Conservation (phyloP, 768 basidiomycete species). For the Cyathus striatus region DNA sequence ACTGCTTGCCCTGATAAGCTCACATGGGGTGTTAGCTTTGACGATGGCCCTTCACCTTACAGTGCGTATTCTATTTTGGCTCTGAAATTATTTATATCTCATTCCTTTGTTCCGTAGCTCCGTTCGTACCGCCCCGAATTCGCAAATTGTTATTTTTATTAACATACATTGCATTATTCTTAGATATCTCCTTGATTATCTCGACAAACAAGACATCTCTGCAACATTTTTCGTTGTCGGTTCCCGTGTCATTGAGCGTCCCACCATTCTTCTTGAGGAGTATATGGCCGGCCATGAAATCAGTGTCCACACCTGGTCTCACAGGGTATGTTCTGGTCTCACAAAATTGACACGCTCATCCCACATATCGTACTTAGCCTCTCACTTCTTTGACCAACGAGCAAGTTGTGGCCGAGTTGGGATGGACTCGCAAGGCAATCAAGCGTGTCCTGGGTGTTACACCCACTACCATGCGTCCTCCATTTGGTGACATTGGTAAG, state of each 20-base stretch:
- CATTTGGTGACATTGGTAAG: constrained; percentile 74
- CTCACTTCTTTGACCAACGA: constrained; percentile 70
- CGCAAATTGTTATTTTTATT: constrained; percentile 2
- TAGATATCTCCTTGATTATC: constrained; percentile 68
- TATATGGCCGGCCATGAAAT: constrained; percentile 81
- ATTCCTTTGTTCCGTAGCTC: constrained; percentile 28
- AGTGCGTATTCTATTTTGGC: constrained; percentile 41
- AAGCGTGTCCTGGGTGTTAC: constrained; percentile 70
- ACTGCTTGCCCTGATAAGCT: constrained; percentile 59
- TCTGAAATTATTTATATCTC: constrained; percentile 1
- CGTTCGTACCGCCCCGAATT: constrained; percentile 28
- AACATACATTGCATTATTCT: constrained; percentile 4
- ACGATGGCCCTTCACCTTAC: constrained; percentile 84
- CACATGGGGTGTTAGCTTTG: constrained; percentile 82
- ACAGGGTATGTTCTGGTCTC: constrained; percentile 40
- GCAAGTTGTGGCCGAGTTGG: constrained; percentile 89
- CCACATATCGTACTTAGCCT: constrained; percentile 27
- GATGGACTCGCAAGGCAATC: constrained; percentile 88
- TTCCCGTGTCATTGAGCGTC: constrained; percentile 77
- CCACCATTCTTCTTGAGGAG: constrained; percentile 70
- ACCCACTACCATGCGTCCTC: constrained; percentile 75
- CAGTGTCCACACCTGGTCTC: constrained; percentile 90
- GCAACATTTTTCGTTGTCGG: constrained; percentile 94
- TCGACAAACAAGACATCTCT: constrained; percentile 53
- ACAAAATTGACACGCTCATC: neutral